Evolutionary conservation across 208 protist genomes (phyloP).

Genomic region (Wallacemonas collosoma): DNA sequence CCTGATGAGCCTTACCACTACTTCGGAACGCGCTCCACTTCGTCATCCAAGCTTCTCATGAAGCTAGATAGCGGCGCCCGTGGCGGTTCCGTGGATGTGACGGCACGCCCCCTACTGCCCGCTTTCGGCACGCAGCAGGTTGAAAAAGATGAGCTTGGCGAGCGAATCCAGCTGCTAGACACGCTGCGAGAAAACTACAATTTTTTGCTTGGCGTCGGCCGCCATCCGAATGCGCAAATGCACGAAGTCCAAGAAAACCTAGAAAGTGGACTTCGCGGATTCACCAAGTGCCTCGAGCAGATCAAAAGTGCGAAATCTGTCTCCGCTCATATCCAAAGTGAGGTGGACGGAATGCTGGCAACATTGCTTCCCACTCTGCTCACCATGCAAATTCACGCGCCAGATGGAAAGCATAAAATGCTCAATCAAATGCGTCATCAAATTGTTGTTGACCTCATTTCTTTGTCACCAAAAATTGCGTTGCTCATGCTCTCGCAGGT

Average conservation of each 20-base stretch:
- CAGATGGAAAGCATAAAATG: slow-evolving; percentile 46
- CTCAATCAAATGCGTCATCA: slow-evolving; percentile 42
- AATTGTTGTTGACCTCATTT: slow-evolving; percentile 54
- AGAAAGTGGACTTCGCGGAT: slow-evolving; percentile 52
- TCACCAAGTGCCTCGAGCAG: slow-evolving; percentile 31
- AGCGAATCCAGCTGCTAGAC: slow-evolving; percentile 38
- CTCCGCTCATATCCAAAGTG: not conserved
- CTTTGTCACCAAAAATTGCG: slow-evolving; percentile 45
- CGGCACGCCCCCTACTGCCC: not conserved
- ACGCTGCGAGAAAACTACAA: slow-evolving; percentile 70
- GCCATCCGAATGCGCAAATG: slow-evolving; percentile 59
- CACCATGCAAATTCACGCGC: slow-evolving; percentile 59
- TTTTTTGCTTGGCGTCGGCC: slow-evolving; percentile 55
- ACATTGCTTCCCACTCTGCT: slow-evolving; percentile 56
- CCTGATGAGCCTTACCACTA: slow-evolving; percentile 33
- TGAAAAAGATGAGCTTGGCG: slow-evolving; percentile 43
- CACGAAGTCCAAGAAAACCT: slow-evolving; percentile 62
- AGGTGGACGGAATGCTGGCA: slow-evolving; percentile 44
- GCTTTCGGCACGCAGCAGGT: slow-evolving; percentile 46
- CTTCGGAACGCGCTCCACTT: slow-evolving; percentile 13
- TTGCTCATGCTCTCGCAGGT: slow-evolving; percentile 50
- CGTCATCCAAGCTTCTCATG: not conserved
- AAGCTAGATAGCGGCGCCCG: no score
- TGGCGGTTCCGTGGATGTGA: no score
- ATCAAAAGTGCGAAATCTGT: slow-evolving; percentile 13